phyloP scores from a whole-genome alignment of 2,329 filamentous ascomycete species.

The Penicillium sp. region DNA sequence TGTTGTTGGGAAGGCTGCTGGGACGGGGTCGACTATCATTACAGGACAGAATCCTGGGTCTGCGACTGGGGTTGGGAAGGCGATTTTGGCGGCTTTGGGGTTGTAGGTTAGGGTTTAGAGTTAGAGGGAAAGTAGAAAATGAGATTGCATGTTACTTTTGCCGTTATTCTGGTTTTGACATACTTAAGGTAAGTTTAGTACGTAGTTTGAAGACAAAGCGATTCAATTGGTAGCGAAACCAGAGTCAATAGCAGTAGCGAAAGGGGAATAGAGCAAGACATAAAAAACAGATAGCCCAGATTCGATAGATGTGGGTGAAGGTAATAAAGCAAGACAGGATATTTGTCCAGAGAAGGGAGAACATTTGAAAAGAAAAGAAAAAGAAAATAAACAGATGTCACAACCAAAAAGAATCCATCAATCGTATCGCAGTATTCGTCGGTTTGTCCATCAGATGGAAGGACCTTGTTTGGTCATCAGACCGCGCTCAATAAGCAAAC shows the following conservation, averaged over 20 bases:
- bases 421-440: slow-evolving; percentile 18
- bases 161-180: not conserved
- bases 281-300: slow-evolving; percentile 10
- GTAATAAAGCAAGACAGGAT: slow-evolving; percentile 3
- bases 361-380: slow-evolving; percentile 1
- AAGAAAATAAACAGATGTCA: slow-evolving; percentile 1
- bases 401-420: slow-evolving; percentile 16
- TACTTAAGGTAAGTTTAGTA: not conserved
- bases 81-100: slow-evolving; percentile 39
- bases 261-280: slow-evolving; percentile 35
- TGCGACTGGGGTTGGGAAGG: slow-evolving; percentile 45
- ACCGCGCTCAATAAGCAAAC: slow-evolving; percentile 14
- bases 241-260: slow-evolving; percentile 22
- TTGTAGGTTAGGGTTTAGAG: slow-evolving; percentile 6
- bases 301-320: not conserved
- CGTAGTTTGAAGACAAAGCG: slow-evolving; percentile 7
- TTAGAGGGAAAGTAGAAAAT: not conserved
- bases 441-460: slow-evolving; percentile 1
- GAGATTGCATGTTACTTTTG: not conserved
- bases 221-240: slow-evolving; percentile 21
- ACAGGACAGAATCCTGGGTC: slow-evolving; percentile 51
- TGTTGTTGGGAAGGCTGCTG: slow-evolving; percentile 33
- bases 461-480: not conserved
- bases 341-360: not conserved
- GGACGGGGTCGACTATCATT: slow-evolving; percentile 39